phyloP scores from a whole-genome alignment of 805 yeast species.

The Wickerhamiella kazuoi region DNA sequence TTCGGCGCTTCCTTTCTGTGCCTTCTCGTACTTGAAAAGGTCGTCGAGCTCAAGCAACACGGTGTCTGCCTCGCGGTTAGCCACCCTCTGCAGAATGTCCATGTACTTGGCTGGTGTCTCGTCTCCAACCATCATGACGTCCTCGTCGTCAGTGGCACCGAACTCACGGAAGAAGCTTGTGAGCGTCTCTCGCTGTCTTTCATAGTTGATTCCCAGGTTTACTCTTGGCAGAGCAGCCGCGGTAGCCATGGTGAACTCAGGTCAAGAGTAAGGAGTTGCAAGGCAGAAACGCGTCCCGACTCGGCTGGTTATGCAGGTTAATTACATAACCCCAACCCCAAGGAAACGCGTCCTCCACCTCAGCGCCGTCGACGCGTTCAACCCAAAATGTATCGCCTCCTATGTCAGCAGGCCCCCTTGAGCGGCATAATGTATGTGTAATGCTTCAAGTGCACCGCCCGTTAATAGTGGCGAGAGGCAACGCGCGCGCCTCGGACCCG shows the following conservation, averaged over 20 bases:
- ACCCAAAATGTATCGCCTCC: too few species aligned
- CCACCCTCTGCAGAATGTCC: constrained; percentile 53
- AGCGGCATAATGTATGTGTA: too few species aligned
- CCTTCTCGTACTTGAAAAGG: constrained; percentile 47
- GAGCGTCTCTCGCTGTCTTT: constrained; percentile 38
- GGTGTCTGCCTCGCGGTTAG: constrained; percentile 63
- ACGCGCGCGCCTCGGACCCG: too few species aligned
- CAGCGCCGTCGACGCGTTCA: too few species aligned
- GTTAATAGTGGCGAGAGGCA: too few species aligned
- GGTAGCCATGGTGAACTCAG: background rate
- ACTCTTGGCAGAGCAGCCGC: constrained; percentile 13
- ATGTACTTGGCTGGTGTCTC: constrained; percentile 39
- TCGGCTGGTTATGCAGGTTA: background rate
- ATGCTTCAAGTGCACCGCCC: too few species aligned
- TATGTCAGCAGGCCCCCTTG: too few species aligned
- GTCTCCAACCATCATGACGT: constrained; percentile 15
- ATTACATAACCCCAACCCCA: too few species aligned
- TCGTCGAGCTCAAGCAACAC: constrained; percentile 72
- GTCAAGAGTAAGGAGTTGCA: background rate
- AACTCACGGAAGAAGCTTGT: constrained; percentile 36
- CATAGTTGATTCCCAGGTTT: constrained; percentile 48
- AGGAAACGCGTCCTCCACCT: too few species aligned
- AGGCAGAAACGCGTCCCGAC: background rate
- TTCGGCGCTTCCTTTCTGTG: constrained; percentile 20
- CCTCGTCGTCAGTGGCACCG: constrained; percentile 16